Evolutionary conservation across 2,329 filamentous ascomycete species (phyloP).

Genomic region (Verticillium dahliae): DNA sequence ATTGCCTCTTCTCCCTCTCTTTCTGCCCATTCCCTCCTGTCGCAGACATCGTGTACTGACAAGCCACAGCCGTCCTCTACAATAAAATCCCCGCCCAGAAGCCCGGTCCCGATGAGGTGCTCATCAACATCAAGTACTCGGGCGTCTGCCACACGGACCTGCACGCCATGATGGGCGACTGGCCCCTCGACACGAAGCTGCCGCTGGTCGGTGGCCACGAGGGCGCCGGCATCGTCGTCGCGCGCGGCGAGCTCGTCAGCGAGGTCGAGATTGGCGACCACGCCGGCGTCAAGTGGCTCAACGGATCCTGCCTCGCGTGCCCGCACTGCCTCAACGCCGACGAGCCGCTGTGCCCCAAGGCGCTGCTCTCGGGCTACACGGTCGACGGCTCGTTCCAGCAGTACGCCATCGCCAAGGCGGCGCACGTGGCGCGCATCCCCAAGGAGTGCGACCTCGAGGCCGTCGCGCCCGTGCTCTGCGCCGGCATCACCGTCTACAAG

Average conservation of each 20-base stretch:
- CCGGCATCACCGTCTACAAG: slow-evolving; percentile 85
- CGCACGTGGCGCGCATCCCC: slow-evolving; percentile 76
- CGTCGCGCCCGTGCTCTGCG: slow-evolving; percentile 75
- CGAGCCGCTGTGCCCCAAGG: slow-evolving; percentile 74
- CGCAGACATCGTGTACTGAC: not conserved
- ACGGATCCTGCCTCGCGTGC: slow-evolving; percentile 78
- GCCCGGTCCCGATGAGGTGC: slow-evolving; percentile 83
- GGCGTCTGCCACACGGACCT: slow-evolving; percentile 88
- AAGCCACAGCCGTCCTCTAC: slow-evolving; percentile 51
- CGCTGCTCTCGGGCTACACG: slow-evolving; percentile 79
- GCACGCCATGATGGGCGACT: slow-evolving; percentile 78
- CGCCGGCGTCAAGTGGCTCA: slow-evolving; percentile 90
- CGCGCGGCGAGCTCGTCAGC: slow-evolving; percentile 67
- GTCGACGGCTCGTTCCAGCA: slow-evolving; percentile 92
- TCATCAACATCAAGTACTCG: slow-evolving; percentile 85
- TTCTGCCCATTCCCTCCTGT: no score
- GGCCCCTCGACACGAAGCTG: slow-evolving; percentile 76
- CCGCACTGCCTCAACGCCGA: slow-evolving; percentile 75
- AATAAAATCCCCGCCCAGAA: slow-evolving; percentile 76
- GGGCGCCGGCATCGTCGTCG: slow-evolving; percentile 77
- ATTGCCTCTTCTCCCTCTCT: not conserved
- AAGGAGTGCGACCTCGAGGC: slow-evolving; percentile 70
- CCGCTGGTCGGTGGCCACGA: slow-evolving; percentile 79
- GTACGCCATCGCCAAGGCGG: slow-evolving; percentile 81
- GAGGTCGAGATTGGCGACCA: slow-evolving; percentile 78